Conservation (phyloP, 106 monocot species). For the Gastrodia elata region DNA sequence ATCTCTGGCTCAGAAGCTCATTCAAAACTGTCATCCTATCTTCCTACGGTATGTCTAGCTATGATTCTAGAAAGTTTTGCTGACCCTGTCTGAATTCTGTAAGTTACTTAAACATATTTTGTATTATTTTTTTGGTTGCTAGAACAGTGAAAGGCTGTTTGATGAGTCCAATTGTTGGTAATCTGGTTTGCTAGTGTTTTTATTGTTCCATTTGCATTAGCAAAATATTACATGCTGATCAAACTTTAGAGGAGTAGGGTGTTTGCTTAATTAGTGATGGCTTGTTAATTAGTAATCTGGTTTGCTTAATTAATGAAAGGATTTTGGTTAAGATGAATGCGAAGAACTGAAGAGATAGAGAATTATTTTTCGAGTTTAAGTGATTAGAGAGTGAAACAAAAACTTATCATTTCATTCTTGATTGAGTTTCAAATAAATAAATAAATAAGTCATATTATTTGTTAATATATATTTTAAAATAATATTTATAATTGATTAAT, state of each 20-base stretch:
- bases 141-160: neutral
- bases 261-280: neutral
- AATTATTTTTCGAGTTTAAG: no score
- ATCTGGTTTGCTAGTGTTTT: neutral
- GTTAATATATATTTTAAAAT: no score
- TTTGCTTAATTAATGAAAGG: neutral
- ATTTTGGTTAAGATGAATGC: neutral
- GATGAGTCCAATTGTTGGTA: neutral
- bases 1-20: slow-evolving; percentile 57
- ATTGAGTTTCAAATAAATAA: no score
- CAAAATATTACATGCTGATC: neutral
- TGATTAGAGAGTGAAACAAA: no score
- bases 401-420: no score
- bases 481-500: no score
- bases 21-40: slow-evolving; percentile 43
- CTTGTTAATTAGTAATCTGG: neutral
- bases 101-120: no score
- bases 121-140: neutral
- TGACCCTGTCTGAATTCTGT: neutral
- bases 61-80: neutral
- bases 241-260: neutral
- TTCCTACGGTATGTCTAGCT: slow-evolving; percentile 55
- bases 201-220: neutral
- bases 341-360: neutral
- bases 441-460: no score